Evolutionary conservation across 106 monocot genomes (phyloP), one percentile per base, ranked within the genome.

Genomic region (Dioscorea dumetorum): DNA sequence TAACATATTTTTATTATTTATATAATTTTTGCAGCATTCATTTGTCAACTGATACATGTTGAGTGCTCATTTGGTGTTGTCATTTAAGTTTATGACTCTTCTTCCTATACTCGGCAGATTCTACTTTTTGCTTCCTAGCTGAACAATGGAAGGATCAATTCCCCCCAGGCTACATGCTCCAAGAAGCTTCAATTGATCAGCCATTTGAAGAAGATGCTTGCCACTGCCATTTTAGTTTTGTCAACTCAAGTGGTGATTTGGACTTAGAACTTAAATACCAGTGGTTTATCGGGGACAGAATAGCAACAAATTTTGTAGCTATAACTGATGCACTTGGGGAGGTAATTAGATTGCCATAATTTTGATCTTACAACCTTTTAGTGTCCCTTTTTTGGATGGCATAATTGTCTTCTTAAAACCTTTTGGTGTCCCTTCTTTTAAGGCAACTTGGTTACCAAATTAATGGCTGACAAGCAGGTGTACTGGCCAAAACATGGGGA

Each of bases 121-220:
- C 97, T 74, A 86, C 97, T 52, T 99, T 92, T 75, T 73, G 73
- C 58, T 99, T 99, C 65, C 72, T 99, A 50, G 51, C 69, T 67
- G 92, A 99, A 60, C 74, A 74, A 60, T 99, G 97, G 97, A 92
- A 87, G 74, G 80, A 89, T 66, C 67, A 83, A 8, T 60, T 99
- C 12, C 92, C 97, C 4, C 89, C 82, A 57, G 89, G 84, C 3
- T 90, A 75, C 70, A 74, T 77, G 63, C 76, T 99, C 24, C 79
- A 82, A 76, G 78, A 87, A 77, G 82, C 89, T 24, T 89, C 62
- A 49, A 65, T 99, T 77, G 92, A 99, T 66, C 84, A 67, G 8
- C 97, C 97, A 70, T 92, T 92, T 77, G 97, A 92, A 87, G 88
- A 77, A 75, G 97, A 99, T 77, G 75, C 75, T 59, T 99, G 97